Evolutionary conservation across 371 early-diverging fungal genomes (phyloP), one percentile per base, ranked within the genome.

Genomic region (Mortierella sp.): DNA sequence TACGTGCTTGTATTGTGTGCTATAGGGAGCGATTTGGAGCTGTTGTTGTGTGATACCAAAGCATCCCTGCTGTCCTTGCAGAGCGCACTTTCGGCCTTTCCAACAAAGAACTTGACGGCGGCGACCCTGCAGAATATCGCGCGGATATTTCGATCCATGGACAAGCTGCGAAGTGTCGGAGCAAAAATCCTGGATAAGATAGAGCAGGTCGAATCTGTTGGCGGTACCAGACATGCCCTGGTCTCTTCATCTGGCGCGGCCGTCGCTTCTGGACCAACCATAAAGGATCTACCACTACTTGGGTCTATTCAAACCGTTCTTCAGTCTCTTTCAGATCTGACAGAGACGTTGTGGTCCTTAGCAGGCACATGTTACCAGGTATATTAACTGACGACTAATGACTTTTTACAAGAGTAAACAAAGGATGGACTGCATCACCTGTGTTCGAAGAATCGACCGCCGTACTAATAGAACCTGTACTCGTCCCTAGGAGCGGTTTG

Each of bases 121-220:
- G 40, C 73, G 7, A 71, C 67, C 0, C 52, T 84, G 1, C 76
- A 73, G 37, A 79, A 79, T 50, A 70, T 79, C 22, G 84, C 84
- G 8, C 58, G 84, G 40, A 73, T 84, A 22, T 84, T 84, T 64
- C 66, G 74, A 22, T 76, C 79, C 7, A 70, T 79, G 73, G 84
- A 84, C 24, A 73, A 44, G 8, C 44, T 79, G 39, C 70, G 84
- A 40, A 76, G 73, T 45, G 64, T 84, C 9, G 84, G 79, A 45
- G 73, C 74, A 0, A 84, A 73, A 43, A 39, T 53, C 16, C 34
- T 84, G n/a, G 74, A 79, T 34, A 73, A 41, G 19, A 41, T 5
- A 29, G 78, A 74, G 40, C 71, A 71, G n/a, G 73, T 19, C 26
- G 65, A 29, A 16, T 31, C 68, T 7, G 26, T 8, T 8, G 22